Percentiles rank a stretch among this genome's conserved stretches.
Evolutionary conservation across 139 green algal species (phyloP).

Genomic region (Picocystis salinarum): DNA sequence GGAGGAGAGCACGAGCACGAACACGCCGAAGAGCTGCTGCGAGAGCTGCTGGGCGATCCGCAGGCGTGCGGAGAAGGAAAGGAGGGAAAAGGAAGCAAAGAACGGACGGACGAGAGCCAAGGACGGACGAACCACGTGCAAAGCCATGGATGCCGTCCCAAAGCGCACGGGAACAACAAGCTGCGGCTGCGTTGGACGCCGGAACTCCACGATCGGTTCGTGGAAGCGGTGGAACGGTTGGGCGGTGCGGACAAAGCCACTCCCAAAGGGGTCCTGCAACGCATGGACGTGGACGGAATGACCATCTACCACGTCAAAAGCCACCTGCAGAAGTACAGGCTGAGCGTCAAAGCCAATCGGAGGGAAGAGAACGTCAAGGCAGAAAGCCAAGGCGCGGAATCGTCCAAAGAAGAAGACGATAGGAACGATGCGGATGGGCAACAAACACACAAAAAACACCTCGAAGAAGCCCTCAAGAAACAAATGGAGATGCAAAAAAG

Average conservation of each 20-base stretch:
- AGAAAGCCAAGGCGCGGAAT: neutral
- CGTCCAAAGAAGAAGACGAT: neutral
- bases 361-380: neutral
- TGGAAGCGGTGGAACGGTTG: neutral
- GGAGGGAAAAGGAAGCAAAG: too few relatives aligned
- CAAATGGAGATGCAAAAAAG: conserved; percentile 94
- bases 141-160: too few relatives aligned
- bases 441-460: conserved; percentile 11
- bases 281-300: conserved; percentile 29
- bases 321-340: conserved; percentile 33
- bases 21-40: too few relatives aligned
- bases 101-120: too few relatives aligned
- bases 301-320: conserved; percentile 43
- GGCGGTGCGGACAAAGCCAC: conserved; percentile 19
- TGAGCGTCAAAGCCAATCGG: neutral
- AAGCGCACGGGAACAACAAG: too few relatives aligned
- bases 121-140: too few relatives aligned
- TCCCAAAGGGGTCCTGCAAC: conserved; percentile 23
- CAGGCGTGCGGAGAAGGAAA: too few relatives aligned
- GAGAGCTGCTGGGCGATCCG: too few relatives aligned
- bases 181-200: conserved; percentile 7
- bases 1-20: too few relatives aligned
- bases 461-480: conserved; percentile 65
- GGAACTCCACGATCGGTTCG: conserved; percentile 6
- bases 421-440: neutral